phyloP scores from a whole-genome alignment of 148 eudicot genomes.

The Agrostemma githago region DNA sequence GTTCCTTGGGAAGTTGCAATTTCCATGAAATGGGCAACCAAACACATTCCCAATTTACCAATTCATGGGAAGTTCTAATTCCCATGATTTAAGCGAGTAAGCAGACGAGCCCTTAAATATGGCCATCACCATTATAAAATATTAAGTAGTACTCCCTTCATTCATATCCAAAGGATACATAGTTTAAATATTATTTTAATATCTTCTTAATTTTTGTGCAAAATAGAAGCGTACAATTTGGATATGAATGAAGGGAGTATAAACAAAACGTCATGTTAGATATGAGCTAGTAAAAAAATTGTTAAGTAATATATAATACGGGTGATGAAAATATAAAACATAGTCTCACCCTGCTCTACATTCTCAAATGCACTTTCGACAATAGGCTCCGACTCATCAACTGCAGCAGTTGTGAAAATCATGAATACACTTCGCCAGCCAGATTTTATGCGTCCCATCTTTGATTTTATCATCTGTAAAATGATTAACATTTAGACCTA shows the following conservation, averaged over 20 bases:
- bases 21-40: too few relatives aligned
- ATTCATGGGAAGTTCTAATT: too few relatives aligned
- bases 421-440: slow-evolving; percentile 99
- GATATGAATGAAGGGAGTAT: too few relatives aligned
- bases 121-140: neutral
- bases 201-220: too few relatives aligned
- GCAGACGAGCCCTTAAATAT: too few relatives aligned
- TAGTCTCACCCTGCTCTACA: slow-evolving; percentile 84
- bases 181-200: too few relatives aligned
- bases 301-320: too few relatives aligned
- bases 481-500: neutral
- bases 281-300: neutral
- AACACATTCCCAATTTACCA: too few relatives aligned
- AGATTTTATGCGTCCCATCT: slow-evolving; percentile 95
- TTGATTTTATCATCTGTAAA: slow-evolving; percentile 90
- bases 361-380: slow-evolving; percentile 98
- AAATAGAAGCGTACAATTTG: too few relatives aligned
- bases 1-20: too few relatives aligned
- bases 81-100: too few relatives aligned
- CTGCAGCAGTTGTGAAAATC: slow-evolving; percentile 98
- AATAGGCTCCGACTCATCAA: slow-evolving; percentile 87
- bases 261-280: neutral
- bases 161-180: too few relatives aligned
- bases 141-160: neutral
- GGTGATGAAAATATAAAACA: slow-evolving; percentile 11